These are phyloP conservation scores for Candida golubevii DNA, from an alignment of 805 yeast genomes.

Conservation along the genomic window DNA sequence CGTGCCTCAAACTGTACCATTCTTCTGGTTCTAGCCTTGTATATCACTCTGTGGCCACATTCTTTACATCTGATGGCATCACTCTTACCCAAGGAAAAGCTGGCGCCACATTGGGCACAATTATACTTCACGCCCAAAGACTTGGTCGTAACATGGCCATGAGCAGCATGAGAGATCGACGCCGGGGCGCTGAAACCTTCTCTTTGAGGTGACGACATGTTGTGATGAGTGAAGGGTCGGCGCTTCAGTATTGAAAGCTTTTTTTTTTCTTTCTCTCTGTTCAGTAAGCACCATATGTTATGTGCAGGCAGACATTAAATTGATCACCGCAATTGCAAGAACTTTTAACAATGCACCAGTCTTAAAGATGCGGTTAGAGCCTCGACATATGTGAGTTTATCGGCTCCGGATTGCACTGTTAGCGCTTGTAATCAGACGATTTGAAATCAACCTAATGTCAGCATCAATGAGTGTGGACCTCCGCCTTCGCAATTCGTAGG, in stretches of 20 bases:
- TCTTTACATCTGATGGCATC: conserved; percentile 98
- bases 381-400: too few species aligned
- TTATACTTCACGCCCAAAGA: conserved; percentile 86
- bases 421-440: too few species aligned
- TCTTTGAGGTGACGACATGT: conserved; percentile 54
- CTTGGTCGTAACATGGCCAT: conserved; percentile 63
- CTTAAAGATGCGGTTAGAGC: too few species aligned
- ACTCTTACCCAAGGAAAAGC: conserved; percentile 79
- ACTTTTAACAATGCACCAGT: too few species aligned
- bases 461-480: too few species aligned
- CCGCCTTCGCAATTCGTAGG: too few species aligned
- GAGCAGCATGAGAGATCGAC: conserved; percentile 69
- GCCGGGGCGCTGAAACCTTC: conserved; percentile 87
- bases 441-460: too few species aligned
- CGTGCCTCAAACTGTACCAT: conserved; percentile 63
- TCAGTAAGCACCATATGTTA: not conserved
- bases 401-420: too few species aligned
- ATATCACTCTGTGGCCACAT: conserved; percentile 96
- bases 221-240: not conserved
- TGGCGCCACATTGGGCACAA: conserved; percentile 94
- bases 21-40: conserved; percentile 96
- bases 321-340: too few species aligned
- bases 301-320: conserved; percentile 1
- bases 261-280: not conserved
- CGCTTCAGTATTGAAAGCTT: not conserved